Base-by-base conservation (phyloP, 768 basidiomycete genomes). In the Russula sp. region DNA sequence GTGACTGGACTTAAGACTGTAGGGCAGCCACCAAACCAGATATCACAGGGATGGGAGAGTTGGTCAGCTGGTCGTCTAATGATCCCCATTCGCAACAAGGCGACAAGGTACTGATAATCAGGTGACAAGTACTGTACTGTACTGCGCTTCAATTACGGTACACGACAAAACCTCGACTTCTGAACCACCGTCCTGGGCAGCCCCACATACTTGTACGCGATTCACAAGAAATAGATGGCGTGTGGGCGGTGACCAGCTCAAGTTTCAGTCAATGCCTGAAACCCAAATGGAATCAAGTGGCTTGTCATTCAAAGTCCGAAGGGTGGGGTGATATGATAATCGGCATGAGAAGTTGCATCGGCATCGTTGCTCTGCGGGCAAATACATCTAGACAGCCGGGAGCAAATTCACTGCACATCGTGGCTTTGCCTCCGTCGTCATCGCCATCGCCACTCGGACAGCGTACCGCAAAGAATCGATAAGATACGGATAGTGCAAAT, bases 271-370 rank as follows among this genome's bases (percentile, higher is more conserved):
- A 47, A 10, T 22, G 11, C 46, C 46, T 25, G 46, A 47, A 47
- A 47, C 46, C 46, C 46, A 47, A 25, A 25, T 18, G 41, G 41
- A 42, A 16, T 14, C 14, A 20, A 43, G n/a, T 43, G 3, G 48
- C 25, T 49, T 49, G 29, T 32, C 22, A 42, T 54, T 56, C 54
- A 56, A 45, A 56, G 42, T 43, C 54, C 54, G 54, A 56, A 45
- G n/a, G 18, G 2, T 3, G 51, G 47, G 36, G 22, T 41, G n/a
- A 36, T 29, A 29, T n/a, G n/a, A n/a, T n/a, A n/a, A n/a, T 29
- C 25, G 25, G 25, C 25, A 29, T 29, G 25, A 29, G 25, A 29
- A 29, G 25, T 3, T 29, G 25, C 25, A 29, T 29, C 25, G 25
- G 25, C 25, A 29, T 29, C 25, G 25, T 29, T 29, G 25, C 25